Base-by-base conservation (phyloP, 495 filamentous ascomycete genomes). In the Podospora australis region DNA sequence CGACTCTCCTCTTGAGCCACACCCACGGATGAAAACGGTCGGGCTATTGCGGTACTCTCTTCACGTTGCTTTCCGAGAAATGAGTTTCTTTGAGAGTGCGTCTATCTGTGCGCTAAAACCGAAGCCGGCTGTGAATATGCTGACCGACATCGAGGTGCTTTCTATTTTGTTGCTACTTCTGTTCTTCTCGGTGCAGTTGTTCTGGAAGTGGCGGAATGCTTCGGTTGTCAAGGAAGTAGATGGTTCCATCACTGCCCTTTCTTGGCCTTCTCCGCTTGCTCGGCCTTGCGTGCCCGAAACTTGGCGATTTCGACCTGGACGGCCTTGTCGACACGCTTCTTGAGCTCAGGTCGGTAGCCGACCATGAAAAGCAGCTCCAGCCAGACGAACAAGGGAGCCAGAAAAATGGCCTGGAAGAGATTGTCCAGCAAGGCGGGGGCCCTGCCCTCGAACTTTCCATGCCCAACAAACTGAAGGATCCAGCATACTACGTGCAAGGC, bases 351-450 rank as follows among this genome's bases (percentile, higher is more conserved):
- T 20, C 92, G 78, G 67, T 97, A 98, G 5, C 92, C 92, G 45
- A 91, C 81, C 58, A 74, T 82, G 70, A 98, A 98, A 19, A 98
- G 70, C 14, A 95, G 69, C 72, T 98, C 91, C 62, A 98, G 84
- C 87, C 91, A 98, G 24, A 97, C 90, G 59, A 98, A 98, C 54
- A 98, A 81, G n/a, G 92, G 92, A 1, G 92, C 92, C n/a, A 97
- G 75, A 50, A 98, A 83, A 45, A 96, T 60, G 20, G 92, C 90
- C 65, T 96, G 91, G 20, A 90, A 74, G 26, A 96, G 66, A 59
- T 96, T 97, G 66, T 96, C 91, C 53, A 96, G 67, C 50, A 95
- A 59, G 10, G 91, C 91, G 9, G 92, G 92, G 2, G 90, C 88
- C 32, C 91, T 74, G 20, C 86, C 81, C 68, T 97, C 92, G 57